Evolutionary conservation across 768 basidiomycete species (phyloP), one percentile per base, ranked within the genome.

Genomic region (Artomyces pyxidatus): DNA sequence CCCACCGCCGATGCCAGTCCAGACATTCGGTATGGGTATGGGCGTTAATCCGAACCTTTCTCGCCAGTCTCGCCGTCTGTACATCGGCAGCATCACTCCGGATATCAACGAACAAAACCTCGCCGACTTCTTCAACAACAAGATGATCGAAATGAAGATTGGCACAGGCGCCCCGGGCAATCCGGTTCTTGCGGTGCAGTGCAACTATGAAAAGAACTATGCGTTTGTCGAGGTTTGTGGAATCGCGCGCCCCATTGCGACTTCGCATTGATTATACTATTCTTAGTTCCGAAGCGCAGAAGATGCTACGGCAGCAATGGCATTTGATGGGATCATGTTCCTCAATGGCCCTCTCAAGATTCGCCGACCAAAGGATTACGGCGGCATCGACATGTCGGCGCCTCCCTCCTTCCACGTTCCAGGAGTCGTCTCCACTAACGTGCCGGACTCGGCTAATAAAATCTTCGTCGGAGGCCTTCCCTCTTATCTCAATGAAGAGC

Each of bases 141-240:
- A 95, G 71, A 97, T 98, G 93, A 80, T 77, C 35, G 92, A 97
- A 68, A 88, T 89, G 82, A 76, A 75, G 53, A 81, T 94, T 41
- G 88, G 90, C 12, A 88, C 89, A 6, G 85, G 83, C 25, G 80
- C 76, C 17, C 80, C 88, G 21, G 92, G 90, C 19, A 91, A 92
- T 54, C 90, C 95, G 9, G 91, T 98, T 27, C 76, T 94, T 27
- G 86, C 86, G 17, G 92, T 96, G 5, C 92, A 95, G 61, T 88
- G 96, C 71, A 97, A 97, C 62, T 93, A 93, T 60, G 96, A 98
- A 67, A 99, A 98, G 75, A 93, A 91, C 59, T 99, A 97, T 63
- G 96, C 96, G 1, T 99, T 97, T 63, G 88, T 98, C 45, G 96
- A 99, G 75, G 95, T 95, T 63, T 54, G 75, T 61, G 17, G 32